phyloP scores from a whole-genome alignment of 2,329 filamentous ascomycete genomes.

The Colletotrichum cuscutae region DNA sequence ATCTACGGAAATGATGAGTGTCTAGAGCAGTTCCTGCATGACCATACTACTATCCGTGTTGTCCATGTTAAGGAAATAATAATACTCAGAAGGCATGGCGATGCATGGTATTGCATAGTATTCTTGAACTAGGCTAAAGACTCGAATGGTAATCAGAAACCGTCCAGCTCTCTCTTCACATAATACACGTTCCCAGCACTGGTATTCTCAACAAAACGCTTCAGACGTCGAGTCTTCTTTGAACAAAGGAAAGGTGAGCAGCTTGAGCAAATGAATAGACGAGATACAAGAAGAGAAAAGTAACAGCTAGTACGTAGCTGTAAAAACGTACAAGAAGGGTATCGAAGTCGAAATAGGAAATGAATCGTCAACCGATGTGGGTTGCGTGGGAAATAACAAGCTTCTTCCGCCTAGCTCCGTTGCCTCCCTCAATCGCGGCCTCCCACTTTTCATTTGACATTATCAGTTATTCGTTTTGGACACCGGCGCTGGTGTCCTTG shows the following conservation, averaged over 20 bases:
- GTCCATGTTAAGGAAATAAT: too few species aligned
- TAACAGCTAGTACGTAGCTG: not conserved
- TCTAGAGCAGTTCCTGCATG: too few species aligned
- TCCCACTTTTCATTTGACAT: constrained; percentile 33
- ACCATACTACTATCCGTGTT: too few species aligned
- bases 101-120: not conserved
- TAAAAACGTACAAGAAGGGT: constrained; percentile 38
- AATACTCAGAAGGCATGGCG: too few species aligned
- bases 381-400: not conserved
- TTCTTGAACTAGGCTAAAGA: not conserved
- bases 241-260: constrained; percentile 7
- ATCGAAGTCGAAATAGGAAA: constrained; percentile 42
- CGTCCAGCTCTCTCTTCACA: not conserved
- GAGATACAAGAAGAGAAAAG: constrained; percentile 25
- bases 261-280: not conserved
- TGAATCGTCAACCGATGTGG: constrained; percentile 34
- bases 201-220: not conserved
- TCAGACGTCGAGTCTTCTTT: not conserved
- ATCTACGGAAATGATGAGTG: too few species aligned
- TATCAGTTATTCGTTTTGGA: constrained; percentile 25
- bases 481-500: constrained; percentile 23
- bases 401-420: not conserved
- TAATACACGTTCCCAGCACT: not conserved
- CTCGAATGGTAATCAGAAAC: not conserved
- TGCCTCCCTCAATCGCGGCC: not conserved